These are phyloP conservation scores for Globisporangium cederbergense DNA, from an alignment of 352 stramenopile species.

Conservation along the genomic window DNA sequence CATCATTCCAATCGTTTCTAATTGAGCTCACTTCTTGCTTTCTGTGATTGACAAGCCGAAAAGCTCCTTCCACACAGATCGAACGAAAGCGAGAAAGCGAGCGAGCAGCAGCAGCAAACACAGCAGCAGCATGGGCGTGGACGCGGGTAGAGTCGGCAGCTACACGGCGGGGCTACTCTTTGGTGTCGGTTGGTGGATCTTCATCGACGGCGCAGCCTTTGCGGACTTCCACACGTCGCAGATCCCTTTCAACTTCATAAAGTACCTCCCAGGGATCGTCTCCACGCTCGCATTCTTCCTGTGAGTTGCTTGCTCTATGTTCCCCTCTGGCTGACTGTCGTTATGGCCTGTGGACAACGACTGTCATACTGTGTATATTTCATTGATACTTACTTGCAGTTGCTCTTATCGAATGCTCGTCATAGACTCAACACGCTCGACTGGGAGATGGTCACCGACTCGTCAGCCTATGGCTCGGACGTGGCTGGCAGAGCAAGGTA, in stretches of 20 bases:
- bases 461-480: slow-evolving; percentile 41
- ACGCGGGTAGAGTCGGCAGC: slow-evolving; percentile 37
- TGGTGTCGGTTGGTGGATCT: slow-evolving; percentile 55
- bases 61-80: not conserved
- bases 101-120: not conserved
- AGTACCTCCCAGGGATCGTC: slow-evolving; percentile 52
- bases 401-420: too few species aligned
- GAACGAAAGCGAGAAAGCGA: not conserved
- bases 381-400: too few species aligned
- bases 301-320: slow-evolving; percentile 20
- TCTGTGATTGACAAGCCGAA: slow-evolving; percentile 1
- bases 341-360: too few species aligned
- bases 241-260: slow-evolving; percentile 58
- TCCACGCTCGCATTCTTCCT: slow-evolving; percentile 60
- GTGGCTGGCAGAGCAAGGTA: slow-evolving; percentile 44
- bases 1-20: slow-evolving; percentile 5
- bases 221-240: slow-evolving; percentile 40
- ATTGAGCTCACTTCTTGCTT: slow-evolving; percentile 1
- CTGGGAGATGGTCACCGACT: slow-evolving; percentile 61
- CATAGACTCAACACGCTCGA: slow-evolving; percentile 55
- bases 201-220: slow-evolving; percentile 47
- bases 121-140: slow-evolving; percentile 19
- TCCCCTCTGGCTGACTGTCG: not conserved
- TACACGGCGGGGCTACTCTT: slow-evolving; percentile 51
- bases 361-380: too few species aligned